Conservation (phyloP, 768 basidiomycete genomes). For the Pleurotus djamor region DNA sequence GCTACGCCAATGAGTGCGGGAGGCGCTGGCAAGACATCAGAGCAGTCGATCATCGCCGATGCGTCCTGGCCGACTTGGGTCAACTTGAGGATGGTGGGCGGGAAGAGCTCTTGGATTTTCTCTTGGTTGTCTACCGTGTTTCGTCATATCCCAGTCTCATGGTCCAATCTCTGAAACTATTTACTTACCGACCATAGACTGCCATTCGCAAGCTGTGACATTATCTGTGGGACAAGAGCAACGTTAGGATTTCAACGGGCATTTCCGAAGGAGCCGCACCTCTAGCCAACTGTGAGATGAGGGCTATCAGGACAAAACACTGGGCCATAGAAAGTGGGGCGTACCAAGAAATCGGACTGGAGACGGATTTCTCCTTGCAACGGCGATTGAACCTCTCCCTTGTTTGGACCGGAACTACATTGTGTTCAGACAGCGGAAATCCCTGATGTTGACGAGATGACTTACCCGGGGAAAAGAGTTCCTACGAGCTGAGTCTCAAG, state of each 20-base stretch:
- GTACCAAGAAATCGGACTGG: slow-evolving; percentile 35
- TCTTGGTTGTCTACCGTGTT: slow-evolving; percentile 21
- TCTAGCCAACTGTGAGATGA: slow-evolving; percentile 20
- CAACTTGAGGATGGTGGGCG: slow-evolving; percentile 41
- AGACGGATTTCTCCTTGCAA: slow-evolving; percentile 40
- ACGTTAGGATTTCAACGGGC: not conserved
- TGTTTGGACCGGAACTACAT: slow-evolving; percentile 26
- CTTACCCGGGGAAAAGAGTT: slow-evolving; percentile 37
- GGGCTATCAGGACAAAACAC: not conserved
- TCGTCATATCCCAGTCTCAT: not conserved
- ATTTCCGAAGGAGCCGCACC: slow-evolving; percentile 8
- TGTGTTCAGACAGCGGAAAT: slow-evolving; percentile 8
- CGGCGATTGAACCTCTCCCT: slow-evolving; percentile 36
- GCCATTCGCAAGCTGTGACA: slow-evolving; percentile 48
- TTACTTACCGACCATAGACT: slow-evolving; percentile 33
- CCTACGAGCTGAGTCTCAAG: slow-evolving; percentile 43
- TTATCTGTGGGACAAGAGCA: slow-evolving; percentile 22
- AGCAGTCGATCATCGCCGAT: slow-evolving; percentile 36
- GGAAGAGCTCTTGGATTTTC: slow-evolving; percentile 30
- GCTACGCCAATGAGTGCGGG: slow-evolving; percentile 19
- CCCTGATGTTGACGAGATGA: not conserved
- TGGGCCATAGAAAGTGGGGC: not conserved
- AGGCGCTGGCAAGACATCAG: slow-evolving; percentile 39
- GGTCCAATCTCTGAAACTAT: no score
- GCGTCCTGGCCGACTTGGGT: slow-evolving; percentile 37